Conservation (phyloP, 2,329 filamentous ascomycete species). For the Corinectria fuckeliana region DNA sequence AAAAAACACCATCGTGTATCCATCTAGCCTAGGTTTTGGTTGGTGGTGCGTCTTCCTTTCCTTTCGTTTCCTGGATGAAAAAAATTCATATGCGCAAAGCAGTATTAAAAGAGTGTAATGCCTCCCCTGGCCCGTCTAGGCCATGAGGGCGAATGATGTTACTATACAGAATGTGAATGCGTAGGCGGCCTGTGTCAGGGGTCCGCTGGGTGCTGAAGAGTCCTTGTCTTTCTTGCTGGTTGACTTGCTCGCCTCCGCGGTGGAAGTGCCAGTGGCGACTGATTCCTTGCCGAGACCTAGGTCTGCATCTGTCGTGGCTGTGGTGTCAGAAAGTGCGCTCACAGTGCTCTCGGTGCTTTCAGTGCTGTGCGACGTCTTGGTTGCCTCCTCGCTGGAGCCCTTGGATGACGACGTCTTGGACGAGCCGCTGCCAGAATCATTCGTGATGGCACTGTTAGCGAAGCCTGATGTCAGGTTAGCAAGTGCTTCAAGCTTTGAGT, state of each 20-base stretch:
- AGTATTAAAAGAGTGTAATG: conserved; percentile 41
- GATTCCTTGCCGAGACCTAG: conserved; percentile 36
- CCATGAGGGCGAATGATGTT: conserved; percentile 36
- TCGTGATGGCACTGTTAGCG: conserved; percentile 26
- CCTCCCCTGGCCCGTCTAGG: conserved; percentile 20
- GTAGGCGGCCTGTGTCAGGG: conserved; percentile 28
- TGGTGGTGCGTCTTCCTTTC: conserved; percentile 19
- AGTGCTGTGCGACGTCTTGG: conserved; percentile 14
- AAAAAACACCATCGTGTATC: conserved; percentile 20
- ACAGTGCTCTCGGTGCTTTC: conserved; percentile 22
- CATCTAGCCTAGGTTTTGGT: conserved; percentile 13
- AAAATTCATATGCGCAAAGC: conserved; percentile 9
- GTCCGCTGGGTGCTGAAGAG: conserved; percentile 29
- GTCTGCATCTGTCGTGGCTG: conserved; percentile 22
- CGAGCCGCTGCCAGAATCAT: conserved; percentile 5
- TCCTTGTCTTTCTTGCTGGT: conserved; percentile 34
- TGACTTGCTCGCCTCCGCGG: conserved; percentile 23
- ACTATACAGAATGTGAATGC: conserved; percentile 39
- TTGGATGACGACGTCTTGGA: conserved; percentile 4
- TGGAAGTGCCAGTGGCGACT: conserved; percentile 29
- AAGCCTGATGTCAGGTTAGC: conserved; percentile 31
- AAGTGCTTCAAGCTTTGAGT: neutral
- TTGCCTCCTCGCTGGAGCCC: conserved; percentile 17
- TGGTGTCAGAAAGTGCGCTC: conserved; percentile 24
- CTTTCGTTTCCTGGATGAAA: conserved; percentile 14